Conservation (phyloP, 1,284 basidiomycete genomes). For the Coniferiporia sulphurascens region DNA sequence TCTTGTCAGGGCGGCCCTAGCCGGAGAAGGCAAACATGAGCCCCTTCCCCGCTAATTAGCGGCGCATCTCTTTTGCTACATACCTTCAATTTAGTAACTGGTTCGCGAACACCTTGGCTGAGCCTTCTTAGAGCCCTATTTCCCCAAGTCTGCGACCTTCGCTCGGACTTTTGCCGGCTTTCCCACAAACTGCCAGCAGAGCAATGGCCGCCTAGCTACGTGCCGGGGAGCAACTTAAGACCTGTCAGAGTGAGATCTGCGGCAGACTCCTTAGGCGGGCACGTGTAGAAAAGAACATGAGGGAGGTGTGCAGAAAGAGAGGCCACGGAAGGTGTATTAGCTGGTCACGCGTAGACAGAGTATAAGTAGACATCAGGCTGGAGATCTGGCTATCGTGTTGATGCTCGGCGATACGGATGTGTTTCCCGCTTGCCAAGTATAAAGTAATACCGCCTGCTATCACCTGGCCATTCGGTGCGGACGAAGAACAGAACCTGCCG, state of each 20-base stretch:
- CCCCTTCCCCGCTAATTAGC: constrained; percentile 62
- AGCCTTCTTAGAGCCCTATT: constrained; percentile 56
- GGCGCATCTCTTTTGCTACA: constrained; percentile 32
- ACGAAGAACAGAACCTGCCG: neutral
- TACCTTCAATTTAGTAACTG: constrained; percentile 45
- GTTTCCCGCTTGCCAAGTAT: neutral
- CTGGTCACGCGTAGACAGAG: constrained; percentile 4
- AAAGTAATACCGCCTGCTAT: no score
- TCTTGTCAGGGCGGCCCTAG: constrained; percentile 29
- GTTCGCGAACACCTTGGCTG: constrained; percentile 75
- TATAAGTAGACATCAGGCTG: constrained; percentile 2
- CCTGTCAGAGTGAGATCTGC: constrained; percentile 69
- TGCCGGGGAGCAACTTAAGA: constrained; percentile 25
- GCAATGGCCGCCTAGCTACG: constrained; percentile 79
- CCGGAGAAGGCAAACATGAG: constrained; percentile 65
- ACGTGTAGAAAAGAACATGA: constrained; percentile 69
- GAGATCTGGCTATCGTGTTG: constrained; percentile 2
- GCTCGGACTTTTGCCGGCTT: constrained; percentile 43
- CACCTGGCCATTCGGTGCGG: neutral
- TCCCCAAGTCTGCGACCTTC: constrained; percentile 51
- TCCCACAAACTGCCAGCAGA: constrained; percentile 38
- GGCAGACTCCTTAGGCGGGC: constrained; percentile 55
- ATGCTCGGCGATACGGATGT: neutral
- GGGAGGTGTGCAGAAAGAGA: constrained; percentile 41
- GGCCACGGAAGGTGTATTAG: neutral